phyloP scores from a whole-genome alignment of 495 filamentous ascomycete species.

The Aspergillus kassunensis region DNA sequence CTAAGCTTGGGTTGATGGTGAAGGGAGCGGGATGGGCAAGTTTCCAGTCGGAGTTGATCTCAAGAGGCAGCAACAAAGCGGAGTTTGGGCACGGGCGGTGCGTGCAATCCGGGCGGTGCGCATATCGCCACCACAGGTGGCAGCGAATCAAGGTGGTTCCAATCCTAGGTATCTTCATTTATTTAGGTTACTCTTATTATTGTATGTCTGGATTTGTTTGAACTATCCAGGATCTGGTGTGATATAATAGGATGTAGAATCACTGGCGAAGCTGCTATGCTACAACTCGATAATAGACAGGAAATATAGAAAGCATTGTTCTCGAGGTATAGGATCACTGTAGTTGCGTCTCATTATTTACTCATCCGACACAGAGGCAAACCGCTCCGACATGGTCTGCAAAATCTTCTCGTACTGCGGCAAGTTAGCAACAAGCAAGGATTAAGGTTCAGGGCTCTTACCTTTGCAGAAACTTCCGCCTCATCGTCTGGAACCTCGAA shows the following conservation, averaged over 20 bases:
- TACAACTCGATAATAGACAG: conserved; percentile 25
- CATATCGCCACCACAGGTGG: too few species aligned
- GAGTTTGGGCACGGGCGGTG: conserved; percentile 9
- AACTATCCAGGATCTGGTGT: too few species aligned
- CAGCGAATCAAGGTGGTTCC: neutral
- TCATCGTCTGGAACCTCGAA: conserved; percentile 86
- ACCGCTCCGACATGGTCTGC: conserved; percentile 91
- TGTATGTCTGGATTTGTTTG: too few species aligned
- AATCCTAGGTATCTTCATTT: neutral
- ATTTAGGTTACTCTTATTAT: neutral
- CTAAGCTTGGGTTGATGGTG: conserved; percentile 1
- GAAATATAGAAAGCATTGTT: conserved; percentile 1
- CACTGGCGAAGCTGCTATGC: conserved; percentile 41
- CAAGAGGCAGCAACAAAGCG: conserved; percentile 14
- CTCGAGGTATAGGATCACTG: conserved; percentile 7
- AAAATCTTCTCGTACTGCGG: conserved; percentile 81
- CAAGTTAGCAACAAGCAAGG: conserved; percentile 6
- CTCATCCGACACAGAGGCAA: conserved; percentile 90
- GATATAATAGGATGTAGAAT: too few species aligned
- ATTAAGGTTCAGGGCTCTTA: conserved; percentile 24
- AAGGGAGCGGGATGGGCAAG: conserved; percentile 14
- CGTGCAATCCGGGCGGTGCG: too few species aligned
- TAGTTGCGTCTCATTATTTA: conserved; percentile 45
- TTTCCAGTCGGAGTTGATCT: conserved; percentile 2
- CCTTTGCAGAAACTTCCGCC: conserved; percentile 72